Evolutionary conservation across 2,329 filamentous ascomycete species (phyloP), one percentile per base, ranked within the genome.

Genomic region (Exophiala sideris): DNA sequence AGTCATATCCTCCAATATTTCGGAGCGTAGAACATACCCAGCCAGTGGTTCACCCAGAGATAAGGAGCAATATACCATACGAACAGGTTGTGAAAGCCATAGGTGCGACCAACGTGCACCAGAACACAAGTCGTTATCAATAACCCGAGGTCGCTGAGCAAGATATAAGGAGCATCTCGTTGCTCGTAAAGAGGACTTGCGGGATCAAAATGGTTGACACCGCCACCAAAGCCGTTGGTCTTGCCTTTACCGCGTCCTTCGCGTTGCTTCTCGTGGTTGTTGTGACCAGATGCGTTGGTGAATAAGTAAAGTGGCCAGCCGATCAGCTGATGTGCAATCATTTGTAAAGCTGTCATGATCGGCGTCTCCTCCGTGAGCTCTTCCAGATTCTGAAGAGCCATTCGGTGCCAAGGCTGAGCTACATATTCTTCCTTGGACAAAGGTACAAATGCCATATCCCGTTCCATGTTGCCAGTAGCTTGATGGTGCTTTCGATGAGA

Each of bases 401-500:
- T 77, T 54, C 91, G 66, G 66, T 80, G 82, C 67, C 91, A 89
- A 56, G 92, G 71, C 55, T 87, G 86, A 57, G 79, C 80, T 62
- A 91, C 89, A 68, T 88, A 91, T 70, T 88, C 76, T 62, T 94
- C 84, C 55, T 91, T 86, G 52, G 91, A 95, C 75, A 89, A 89
- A 57, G 94, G 94, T n/a, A 97, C 80, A 71, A 96, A 97, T 60
- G 97, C 94, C 94, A 99, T 99, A 75, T 99, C 94, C 64, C 92
- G 89, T 76, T 95, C 91, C 76, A 99, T 86, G 80, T 99, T 84
- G 66, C 91, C 94, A 38, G 94, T 99, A 61, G 91, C 91, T 83
- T 97, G 97, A 88, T 99, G 94, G 80, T 99, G 94, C 84, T 96
- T 96, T 78, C 90, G 88, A 78, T 99, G 94, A 63, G 91, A 96